Base-by-base conservation (phyloP, 176 grass and related monocot genomes). In the Eragrostis curvula region DNA sequence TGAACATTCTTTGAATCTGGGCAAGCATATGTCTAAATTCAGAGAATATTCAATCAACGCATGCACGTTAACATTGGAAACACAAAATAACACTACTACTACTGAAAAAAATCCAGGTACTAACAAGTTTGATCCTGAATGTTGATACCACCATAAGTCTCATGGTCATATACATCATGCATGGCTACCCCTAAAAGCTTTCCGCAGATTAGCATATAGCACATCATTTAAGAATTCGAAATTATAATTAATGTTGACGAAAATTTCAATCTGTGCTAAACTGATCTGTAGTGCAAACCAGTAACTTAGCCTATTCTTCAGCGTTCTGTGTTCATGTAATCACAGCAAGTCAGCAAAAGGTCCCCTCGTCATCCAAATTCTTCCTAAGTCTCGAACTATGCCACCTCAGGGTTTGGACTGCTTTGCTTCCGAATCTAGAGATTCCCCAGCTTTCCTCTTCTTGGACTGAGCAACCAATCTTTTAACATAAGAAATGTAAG, bases 401-500 rank as follows among this genome's bases (percentile, higher is more conserved):
- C 2, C 9, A 39, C 20, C 39, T 89, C 39, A 71, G 82, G 65
- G 21, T 85, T 81, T n/a, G 47, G 27, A 40, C 16, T 72, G 17
- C 47, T 89, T 89, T 42, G 39, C 40, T 40, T 42, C 71, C 56
- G 65, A 41, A 82, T 63, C 66, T 4, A 53, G 68, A 79, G 81
- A 42, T 58, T 50, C 74, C 59, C 79, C 81, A 14, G 67, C 18
- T 84, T 90, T 95, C 67, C 96, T 89, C 70, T 95, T 98, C 83
- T 98, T 98, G 9, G 48, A 78, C 60, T 79, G 85, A 64, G 73
- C 61, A 81, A 88, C 71, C 57, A 91, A 75, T 79, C 46, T 91
- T 48, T 93, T 95, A 47, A 91, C 84, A 64, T 95, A 95, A 0
- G 96, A 85, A 53, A 98, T 89, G 70, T 98, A 98, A 47, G 84